phyloP scores from a whole-genome alignment of 2,329 filamentous ascomycete genomes.

The Cercospora sesami region DNA sequence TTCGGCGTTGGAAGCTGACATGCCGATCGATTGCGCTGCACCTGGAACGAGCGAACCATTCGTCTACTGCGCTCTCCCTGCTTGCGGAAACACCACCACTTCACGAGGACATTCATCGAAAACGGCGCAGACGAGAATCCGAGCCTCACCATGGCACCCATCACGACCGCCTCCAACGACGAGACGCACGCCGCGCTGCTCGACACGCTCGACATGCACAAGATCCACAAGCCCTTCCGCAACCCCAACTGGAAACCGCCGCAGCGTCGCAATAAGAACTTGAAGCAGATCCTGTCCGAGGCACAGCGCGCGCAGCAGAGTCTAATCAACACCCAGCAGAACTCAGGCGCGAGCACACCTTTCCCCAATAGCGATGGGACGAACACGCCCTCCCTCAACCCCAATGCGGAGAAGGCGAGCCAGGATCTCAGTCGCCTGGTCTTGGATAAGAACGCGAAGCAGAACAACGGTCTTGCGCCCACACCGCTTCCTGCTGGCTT shows the following conservation, averaged over 20 bases:
- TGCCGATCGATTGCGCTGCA: neutral
- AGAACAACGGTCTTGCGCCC: constrained; percentile 35
- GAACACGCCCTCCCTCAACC: constrained; percentile 61
- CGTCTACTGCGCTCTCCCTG: neutral
- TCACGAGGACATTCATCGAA: neutral
- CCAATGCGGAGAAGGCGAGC: constrained; percentile 86
- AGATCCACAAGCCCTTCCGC: constrained; percentile 83
- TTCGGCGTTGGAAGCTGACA: constrained; percentile 2
- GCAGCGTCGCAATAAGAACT: constrained; percentile 96
- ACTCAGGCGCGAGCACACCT: constrained; percentile 74
- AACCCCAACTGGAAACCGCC: constrained; percentile 88
- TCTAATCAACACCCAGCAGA: constrained; percentile 71
- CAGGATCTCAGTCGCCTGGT: constrained; percentile 84
- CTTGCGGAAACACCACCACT: neutral
- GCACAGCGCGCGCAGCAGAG: constrained; percentile 88
- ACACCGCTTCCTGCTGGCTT: constrained; percentile 23
- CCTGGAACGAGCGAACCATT: neutral
- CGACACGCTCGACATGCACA: constrained; percentile 87
- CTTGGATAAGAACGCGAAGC: constrained; percentile 69
- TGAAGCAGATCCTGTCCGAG: constrained; percentile 93
- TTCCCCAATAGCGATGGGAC: constrained; percentile 40
- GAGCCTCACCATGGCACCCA: constrained; percentile 52
- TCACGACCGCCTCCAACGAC: constrained; percentile 72
- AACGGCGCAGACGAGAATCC: neutral
- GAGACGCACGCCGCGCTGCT: constrained; percentile 79